A percentile compares a stretch with the other conserved stretches of the same genome.
phyloP scores from a whole-genome alignment of 1,139 yeast genomes.

The Casaregolazyma suthepensis region DNA sequence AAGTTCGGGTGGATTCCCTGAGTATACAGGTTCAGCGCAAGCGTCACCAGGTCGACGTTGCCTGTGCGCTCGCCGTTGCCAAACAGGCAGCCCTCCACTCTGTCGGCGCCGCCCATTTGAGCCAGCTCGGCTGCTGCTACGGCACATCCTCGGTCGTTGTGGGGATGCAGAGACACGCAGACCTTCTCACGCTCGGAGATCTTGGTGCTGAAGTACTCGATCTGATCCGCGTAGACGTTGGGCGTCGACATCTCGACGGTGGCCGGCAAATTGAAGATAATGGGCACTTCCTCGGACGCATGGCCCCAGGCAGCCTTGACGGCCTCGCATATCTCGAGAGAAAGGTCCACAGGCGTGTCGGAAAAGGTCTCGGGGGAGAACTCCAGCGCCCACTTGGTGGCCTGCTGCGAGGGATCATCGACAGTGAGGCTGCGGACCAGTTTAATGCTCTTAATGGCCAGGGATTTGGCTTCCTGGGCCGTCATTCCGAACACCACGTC shows the following conservation, averaged over 20 bases:
- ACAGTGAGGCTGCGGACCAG: constrained; percentile 79
- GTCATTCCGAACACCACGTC: constrained; percentile 86
- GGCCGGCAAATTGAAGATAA: constrained; percentile 93
- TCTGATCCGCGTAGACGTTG: constrained; percentile 92
- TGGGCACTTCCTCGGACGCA: constrained; percentile 75
- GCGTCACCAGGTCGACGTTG: constrained; percentile 89
- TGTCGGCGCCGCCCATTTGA: constrained; percentile 90
- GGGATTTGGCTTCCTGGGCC: constrained; percentile 66
- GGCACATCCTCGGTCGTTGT: constrained; percentile 96
- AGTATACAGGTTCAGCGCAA: constrained; percentile 88
- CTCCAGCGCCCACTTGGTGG: constrained; percentile 83
- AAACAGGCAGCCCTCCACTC: constrained; percentile 95
- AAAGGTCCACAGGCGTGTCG: constrained; percentile 80
- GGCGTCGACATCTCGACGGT: constrained; percentile 97
- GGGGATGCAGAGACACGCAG: constrained; percentile 88
- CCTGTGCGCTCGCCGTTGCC: constrained; percentile 99
- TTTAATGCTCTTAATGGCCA: constrained; percentile 79
- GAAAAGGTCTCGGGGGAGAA: constrained; percentile 94
- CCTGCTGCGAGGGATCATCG: constrained; percentile 69
- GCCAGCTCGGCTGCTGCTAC: constrained; percentile 97
- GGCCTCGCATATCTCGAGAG: constrained; percentile 87
- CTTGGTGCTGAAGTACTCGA: constrained; percentile 78
- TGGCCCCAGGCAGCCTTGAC: constrained; percentile 83
- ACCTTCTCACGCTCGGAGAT: constrained; percentile 80
- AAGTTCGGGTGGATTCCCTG: constrained; percentile 84